Percentiles rank a stretch among this genome's conserved stretches.
phyloP scores from a whole-genome alignment of 768 basidiomycete genomes.

The Obba rivulosa region DNA sequence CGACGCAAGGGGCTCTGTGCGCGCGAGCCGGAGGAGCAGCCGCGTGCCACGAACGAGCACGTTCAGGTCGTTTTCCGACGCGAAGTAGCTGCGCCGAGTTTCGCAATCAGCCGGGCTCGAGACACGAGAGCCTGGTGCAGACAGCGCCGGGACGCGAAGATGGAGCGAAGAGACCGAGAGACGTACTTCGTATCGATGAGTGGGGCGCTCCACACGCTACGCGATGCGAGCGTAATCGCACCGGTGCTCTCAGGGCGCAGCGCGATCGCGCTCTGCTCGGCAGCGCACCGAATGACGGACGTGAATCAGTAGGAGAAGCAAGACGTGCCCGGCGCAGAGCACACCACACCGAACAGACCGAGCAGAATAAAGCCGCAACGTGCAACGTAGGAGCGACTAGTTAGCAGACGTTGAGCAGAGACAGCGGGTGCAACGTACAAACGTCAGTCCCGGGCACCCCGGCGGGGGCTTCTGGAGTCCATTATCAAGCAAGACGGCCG shows the following conservation, averaged over 20 bases:
- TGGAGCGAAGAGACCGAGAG: background rate
- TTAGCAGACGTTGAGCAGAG: background rate
- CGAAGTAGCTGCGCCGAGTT: conserved; percentile 36
- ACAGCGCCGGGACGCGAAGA: too few relatives aligned
- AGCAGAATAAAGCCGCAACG: too few relatives aligned
- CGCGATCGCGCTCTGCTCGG: background rate
- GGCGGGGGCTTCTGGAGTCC: background rate
- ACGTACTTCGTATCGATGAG: conserved; percentile 37
- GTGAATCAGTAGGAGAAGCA: background rate
- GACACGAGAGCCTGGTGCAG: too few relatives aligned
- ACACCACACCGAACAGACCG: background rate
- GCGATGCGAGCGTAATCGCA: conserved; percentile 28
- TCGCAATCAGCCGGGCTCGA: too few relatives aligned
- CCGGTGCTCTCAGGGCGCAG: conserved; percentile 36
- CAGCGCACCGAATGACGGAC: background rate
- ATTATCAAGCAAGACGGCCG: background rate
- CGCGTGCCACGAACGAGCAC: conserved; percentile 32
- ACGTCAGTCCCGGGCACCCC: background rate
- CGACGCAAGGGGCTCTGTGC: conserved; percentile 30
- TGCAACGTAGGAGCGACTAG: too few relatives aligned
- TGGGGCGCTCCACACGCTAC: conserved; percentile 33
- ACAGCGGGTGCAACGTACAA: background rate
- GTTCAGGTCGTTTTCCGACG: conserved; percentile 34
- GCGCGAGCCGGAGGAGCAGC: conserved; percentile 30
- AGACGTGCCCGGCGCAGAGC: background rate